Percentiles rank a stretch among this genome's conserved stretches.
Conservation (phyloP, 225 moss, liverwort and hornwort species). For the Bryum argenteum region DNA sequence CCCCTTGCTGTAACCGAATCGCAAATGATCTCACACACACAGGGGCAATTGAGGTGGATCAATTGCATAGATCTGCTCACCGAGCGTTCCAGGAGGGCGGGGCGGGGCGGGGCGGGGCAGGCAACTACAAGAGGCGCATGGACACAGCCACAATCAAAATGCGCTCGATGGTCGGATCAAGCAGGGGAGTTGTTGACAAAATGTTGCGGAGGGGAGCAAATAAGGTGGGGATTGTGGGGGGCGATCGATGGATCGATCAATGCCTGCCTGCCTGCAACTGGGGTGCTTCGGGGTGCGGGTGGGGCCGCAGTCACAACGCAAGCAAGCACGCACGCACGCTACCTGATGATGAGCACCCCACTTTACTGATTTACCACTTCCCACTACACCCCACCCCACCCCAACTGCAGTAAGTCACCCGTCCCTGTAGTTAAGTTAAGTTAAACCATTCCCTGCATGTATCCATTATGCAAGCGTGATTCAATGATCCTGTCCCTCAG, state of each 20-base stretch:
- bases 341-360: background rate
- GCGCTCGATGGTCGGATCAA: background rate
- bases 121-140: background rate
- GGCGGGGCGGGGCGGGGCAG: background rate
- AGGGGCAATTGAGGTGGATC: background rate
- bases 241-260: background rate
- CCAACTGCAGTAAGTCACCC: no score
- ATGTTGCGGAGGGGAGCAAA: no score
- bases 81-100: background rate
- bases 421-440: no score
- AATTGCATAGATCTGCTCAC: background rate
- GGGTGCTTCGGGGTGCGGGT: slow-evolving; percentile 17
- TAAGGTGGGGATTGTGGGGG: no score
- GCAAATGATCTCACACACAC: background rate
- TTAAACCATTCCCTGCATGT: no score
- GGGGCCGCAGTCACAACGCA: slow-evolving; percentile 1
- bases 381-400: background rate
- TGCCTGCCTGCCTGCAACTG: background rate
- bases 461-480: no score
- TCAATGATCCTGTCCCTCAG: no score
- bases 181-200: background rate
- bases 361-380: background rate
- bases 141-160: background rate
- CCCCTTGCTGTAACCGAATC: slow-evolving; percentile 12
- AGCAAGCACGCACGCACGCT: background rate